Conservation (phyloP, 2,329 filamentous ascomycete genomes). For the Hypoxylon sp. region DNA sequence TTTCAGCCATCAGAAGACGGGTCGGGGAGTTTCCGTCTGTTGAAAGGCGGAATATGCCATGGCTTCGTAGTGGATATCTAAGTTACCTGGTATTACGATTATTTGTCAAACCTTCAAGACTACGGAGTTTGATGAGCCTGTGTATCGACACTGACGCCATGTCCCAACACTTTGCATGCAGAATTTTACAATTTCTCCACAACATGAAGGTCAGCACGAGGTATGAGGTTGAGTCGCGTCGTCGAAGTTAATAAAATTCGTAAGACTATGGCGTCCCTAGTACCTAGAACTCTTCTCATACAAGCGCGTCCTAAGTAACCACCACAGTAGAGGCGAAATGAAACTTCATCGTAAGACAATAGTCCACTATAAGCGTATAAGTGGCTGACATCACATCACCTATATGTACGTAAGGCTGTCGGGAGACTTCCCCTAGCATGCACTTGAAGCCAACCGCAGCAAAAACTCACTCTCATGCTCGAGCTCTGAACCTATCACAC, state of each 20-base stretch:
- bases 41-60: not conserved
- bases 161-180: not conserved
- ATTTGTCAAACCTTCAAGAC: not conserved
- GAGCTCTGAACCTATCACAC: not conserved
- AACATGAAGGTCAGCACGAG: not conserved
- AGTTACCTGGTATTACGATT: not conserved
- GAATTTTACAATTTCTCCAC: not conserved
- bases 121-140: not conserved
- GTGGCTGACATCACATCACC: slow-evolving; percentile 9
- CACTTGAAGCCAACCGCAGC: not conserved
- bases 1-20: not conserved
- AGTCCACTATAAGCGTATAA: not conserved
- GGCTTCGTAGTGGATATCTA: not conserved
- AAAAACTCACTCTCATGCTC: not conserved
- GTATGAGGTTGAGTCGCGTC: not conserved
- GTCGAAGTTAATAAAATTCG: not conserved
- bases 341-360: not conserved
- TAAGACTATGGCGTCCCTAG: not conserved
- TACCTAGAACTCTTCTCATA: not conserved
- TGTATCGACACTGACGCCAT: not conserved
- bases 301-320: too few relatives aligned
- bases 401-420: slow-evolving; percentile 17
- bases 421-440: not conserved
- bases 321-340: not conserved
- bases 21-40: not conserved